Evolutionary conservation across 352 stramenopile genomes (phyloP), one percentile per base, ranked within the genome.

Genomic region (Phytopythium vexans): DNA sequence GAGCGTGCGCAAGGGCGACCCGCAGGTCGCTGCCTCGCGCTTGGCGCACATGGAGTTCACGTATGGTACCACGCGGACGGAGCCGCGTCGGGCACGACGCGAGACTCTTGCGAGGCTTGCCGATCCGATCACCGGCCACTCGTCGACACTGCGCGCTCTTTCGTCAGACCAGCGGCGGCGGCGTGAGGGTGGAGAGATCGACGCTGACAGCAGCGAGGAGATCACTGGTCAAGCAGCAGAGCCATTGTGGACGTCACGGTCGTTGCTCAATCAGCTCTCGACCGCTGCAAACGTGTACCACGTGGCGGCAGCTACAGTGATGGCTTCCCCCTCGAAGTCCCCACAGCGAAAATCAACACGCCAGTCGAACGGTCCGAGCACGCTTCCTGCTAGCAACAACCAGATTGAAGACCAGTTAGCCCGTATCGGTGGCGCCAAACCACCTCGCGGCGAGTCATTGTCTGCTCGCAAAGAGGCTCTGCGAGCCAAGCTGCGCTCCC

Each of bases 71-170:
- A 70, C 63, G 6, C 64, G 60, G 16, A 52, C 51, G 6, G 64
- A 66, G n/a, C 65, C 67, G 12, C 58, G 71, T 41, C 86, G 84
- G 41, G 62, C 75, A 6, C 67, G 74, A 8, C 82, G 81, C 39
- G 66, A 79, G 44, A 92, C 82, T 8, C 65, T 90, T 6, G 50
- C 80, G 16, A 72, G 82, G 1, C 68, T 92, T 1, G 68, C 82
- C 10, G 88, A 92, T 54, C 82, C 82, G 16, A 86, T 92, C 41
- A 61, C 68, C n/a, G 77, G 82, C 1, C 66, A 84, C 55, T 72
- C 77, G 8, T 88, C 79, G 32, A 90, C 79, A 8, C 50, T 92
- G 7, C 66, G 82, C 45, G 82, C 82, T 21, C 59, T 92, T 3
- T 76, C 82, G 1, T 69, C 69, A 2, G 77, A 68, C 6, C 66